phyloP scores from a whole-genome alignment of 2,329 filamentous ascomycete genomes.

The Penicillium corylophilum region DNA sequence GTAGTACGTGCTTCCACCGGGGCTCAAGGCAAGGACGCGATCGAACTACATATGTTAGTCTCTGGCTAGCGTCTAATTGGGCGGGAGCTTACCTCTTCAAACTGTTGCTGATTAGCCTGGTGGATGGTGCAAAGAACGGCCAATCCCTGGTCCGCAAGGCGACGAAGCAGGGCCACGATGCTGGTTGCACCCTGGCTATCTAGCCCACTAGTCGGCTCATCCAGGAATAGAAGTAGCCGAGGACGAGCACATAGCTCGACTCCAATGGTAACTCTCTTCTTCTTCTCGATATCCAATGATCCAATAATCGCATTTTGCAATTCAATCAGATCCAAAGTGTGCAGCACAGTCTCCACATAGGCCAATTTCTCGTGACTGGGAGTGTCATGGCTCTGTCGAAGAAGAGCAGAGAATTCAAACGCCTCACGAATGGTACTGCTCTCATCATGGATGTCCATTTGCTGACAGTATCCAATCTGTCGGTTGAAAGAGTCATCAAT shows the following conservation, averaged over 20 bases:
- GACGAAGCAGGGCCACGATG: conserved; percentile 63
- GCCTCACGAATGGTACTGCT: conserved; percentile 65
- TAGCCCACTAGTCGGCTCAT: conserved; percentile 65
- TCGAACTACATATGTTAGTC: conserved; percentile 57
- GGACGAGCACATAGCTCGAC: conserved; percentile 67
- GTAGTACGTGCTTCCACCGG: conserved; percentile 65
- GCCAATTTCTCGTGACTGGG: conserved; percentile 57
- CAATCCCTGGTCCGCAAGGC: conserved; percentile 60
- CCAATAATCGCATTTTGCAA: conserved; percentile 62
- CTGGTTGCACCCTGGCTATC: conserved; percentile 65
- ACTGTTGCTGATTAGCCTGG: conserved; percentile 63
- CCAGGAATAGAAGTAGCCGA: conserved; percentile 63
- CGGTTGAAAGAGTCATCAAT: conserved; percentile 62
- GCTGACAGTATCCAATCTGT: conserved; percentile 67
- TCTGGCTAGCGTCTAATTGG: no score
- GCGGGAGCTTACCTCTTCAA: conserved; percentile 39
- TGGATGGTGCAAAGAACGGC: conserved; percentile 70
- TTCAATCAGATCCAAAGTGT: conserved; percentile 59
- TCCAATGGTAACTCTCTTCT: conserved; percentile 67
- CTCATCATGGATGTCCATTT: conserved; percentile 66
- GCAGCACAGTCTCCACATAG: conserved; percentile 62
- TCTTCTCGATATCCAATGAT: conserved; percentile 63
- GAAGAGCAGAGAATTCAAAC: conserved; percentile 62
- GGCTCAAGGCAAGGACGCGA: conserved; percentile 65
- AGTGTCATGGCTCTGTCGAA: conserved; percentile 54